Percentiles rank a stretch among this genome's conserved stretches.
These are phyloP conservation scores for Babesia divergens DNA, from an alignment of 169 alveolate genomes.

Conservation along the genomic window DNA sequence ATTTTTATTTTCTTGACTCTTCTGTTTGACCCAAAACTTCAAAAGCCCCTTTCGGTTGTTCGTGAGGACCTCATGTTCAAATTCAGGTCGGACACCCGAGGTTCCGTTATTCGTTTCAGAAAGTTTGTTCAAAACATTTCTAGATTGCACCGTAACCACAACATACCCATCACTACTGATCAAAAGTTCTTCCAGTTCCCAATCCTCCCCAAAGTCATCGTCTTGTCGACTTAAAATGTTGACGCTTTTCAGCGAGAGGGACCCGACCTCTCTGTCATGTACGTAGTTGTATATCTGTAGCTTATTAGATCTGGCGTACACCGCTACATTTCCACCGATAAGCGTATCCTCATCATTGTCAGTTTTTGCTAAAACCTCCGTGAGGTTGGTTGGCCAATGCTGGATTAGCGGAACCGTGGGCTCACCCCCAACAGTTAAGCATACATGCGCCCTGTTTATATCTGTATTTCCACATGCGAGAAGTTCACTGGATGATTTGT, in stretches of 20 bases:
- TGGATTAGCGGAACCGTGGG: conserved; percentile 16
- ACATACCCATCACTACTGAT: conserved; percentile 24
- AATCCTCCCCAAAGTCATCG: conserved; percentile 55
- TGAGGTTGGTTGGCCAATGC: conserved; percentile 32
- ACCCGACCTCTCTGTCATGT: conserved; percentile 34
- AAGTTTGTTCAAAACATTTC: neutral
- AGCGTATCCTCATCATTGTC: neutral
- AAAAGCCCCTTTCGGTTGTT: conserved; percentile 26
- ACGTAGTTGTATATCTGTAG: conserved; percentile 48
- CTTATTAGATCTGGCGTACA: conserved; percentile 38
- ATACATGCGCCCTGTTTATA: conserved; percentile 2
- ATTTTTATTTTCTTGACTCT: neutral
- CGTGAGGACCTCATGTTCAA: conserved; percentile 27
- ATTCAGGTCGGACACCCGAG: neutral
- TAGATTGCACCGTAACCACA: conserved; percentile 38
- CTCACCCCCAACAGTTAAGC: neutral
- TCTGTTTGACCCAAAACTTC: conserved; percentile 27
- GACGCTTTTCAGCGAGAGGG: conserved; percentile 34
- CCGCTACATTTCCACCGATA: conserved; percentile 46
- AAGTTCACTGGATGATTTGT: neutral
- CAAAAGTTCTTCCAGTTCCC: conserved; percentile 15
- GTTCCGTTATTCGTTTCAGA: neutral
- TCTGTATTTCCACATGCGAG: neutral
- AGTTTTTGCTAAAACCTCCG: neutral
- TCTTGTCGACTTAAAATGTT: conserved; percentile 53